Evolutionary conservation across 441 rosid genomes (phyloP), one percentile per base, ranked within the genome.

Genomic region (Brassica hybrid): DNA sequence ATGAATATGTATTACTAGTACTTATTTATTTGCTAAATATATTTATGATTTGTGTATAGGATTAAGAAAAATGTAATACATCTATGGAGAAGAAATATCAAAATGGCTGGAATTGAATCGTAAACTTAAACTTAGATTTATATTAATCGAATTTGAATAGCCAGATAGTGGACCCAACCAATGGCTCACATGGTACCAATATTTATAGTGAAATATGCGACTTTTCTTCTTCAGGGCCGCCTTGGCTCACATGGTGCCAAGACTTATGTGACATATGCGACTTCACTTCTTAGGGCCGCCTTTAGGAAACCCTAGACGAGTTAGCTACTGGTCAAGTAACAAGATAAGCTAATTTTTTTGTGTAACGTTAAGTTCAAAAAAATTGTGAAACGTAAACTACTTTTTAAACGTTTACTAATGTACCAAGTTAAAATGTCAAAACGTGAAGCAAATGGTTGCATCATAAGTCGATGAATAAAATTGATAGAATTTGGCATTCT

Each of bases 101-200:
- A 41, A 25, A 41, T 41, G 13, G 18, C 21, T 63, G 43, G 13
- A 32, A 59, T 5, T 0, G 7, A 27, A 27, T 7, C 14, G 3
- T 23, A 62, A 62, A 30, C 10, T 13, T 62, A 30, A 30, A 3
- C 19, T n/a, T 17, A 60, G 65, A 61, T 30, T 50, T 18, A 8
- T 14, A 62, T 14, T 2, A 30, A 16, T 57, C 59, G 30, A 66
- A 66, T 67, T 57, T 74, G 60, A 41, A 12, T 58, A 67, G 67
- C 56, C 52, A 56, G 38, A 34, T 61, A 11, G 25, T 69, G 74
- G 79, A 69, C 74, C 74, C 63, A 30, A 59, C 67, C 52, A 27
- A 38, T 25, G 52, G 18, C 5, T 67, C 60, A 59, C 62, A 30
- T 48, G 21, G 72, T 66, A 25, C 72, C 19, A 67, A 74, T 12